Percentiles rank a stretch among this genome's conserved stretches.
Conservation (phyloP, 177 flowering plant species). For the Vitis hybrid region DNA sequence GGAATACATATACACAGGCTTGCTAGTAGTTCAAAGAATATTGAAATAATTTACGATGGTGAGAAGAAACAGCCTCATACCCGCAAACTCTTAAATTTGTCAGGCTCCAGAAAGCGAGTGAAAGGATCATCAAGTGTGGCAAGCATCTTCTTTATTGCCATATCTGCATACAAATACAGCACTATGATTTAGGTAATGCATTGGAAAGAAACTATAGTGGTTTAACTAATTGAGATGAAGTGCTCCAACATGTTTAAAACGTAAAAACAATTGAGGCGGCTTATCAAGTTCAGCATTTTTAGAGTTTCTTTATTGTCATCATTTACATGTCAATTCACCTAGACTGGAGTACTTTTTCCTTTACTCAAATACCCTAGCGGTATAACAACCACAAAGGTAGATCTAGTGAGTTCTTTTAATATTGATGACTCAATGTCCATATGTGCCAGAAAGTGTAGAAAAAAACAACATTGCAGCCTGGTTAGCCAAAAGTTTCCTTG, state of each 20-base stretch:
- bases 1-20: not conserved
- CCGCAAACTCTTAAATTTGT: constrained; percentile 81
- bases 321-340: not conserved
- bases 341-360: not conserved
- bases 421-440: not conserved
- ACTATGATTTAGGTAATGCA: constrained; percentile 10
- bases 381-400: not conserved
- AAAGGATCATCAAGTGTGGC: constrained; percentile 92
- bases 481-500: not conserved
- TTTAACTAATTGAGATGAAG: not conserved
- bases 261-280: not conserved
- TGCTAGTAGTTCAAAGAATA: not conserved
- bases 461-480: not conserved
- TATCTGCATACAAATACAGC: constrained; percentile 45
- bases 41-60: constrained; percentile 1
- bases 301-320: not conserved
- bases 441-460: not conserved
- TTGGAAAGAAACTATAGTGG: constrained; percentile 1
- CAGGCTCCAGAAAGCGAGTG: constrained; percentile 94
- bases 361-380: too few relatives aligned
- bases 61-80: constrained; percentile 45
- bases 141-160: constrained; percentile 92
- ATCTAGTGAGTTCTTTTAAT: not conserved
- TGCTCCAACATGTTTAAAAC: not conserved
- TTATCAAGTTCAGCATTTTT: not conserved